Percentiles rank a stretch among this genome's conserved stretches.
Evolutionary conservation across 768 basidiomycete genomes (phyloP).

Genomic region (Leccinum longicurvipes): DNA sequence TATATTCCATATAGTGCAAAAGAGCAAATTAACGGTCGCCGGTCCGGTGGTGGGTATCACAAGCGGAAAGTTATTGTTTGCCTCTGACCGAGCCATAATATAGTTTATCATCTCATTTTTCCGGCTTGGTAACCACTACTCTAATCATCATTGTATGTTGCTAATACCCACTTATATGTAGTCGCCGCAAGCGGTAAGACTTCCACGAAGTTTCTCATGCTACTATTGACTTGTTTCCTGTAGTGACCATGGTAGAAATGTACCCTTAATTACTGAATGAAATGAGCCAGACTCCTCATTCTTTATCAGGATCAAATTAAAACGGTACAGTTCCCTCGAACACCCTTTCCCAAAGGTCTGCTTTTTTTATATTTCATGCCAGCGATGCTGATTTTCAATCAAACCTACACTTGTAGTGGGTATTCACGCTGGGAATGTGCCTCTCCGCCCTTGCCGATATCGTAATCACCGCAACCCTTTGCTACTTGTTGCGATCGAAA

Average conservation of each 20-base stretch:
- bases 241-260: slow-evolving; percentile 23
- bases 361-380: not conserved
- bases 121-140: slow-evolving; percentile 15
- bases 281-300: not conserved
- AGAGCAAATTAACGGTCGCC: slow-evolving; percentile 9
- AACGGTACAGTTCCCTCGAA: slow-evolving; percentile 6
- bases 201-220: not conserved
- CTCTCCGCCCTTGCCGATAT: slow-evolving; percentile 46
- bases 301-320: slow-evolving; percentile 12
- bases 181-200: slow-evolving; percentile 21
- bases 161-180: not conserved
- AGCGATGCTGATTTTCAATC: not conserved
- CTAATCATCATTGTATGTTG: not conserved
- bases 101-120: slow-evolving; percentile 16
- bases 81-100: not conserved
- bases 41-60: slow-evolving; percentile 13
- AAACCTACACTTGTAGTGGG: slow-evolving; percentile 36
- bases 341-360: slow-evolving; percentile 10
- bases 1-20: slow-evolving; percentile 9
- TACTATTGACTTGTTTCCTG: not conserved
- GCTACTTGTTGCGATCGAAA: slow-evolving; percentile 38
- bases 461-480: slow-evolving; percentile 41
- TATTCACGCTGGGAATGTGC: slow-evolving; percentile 44
- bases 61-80: not conserved
- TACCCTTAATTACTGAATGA: slow-evolving; percentile 1